phyloP scores from a whole-genome alignment of 2,329 filamentous ascomycete genomes.

The Paecilomyces formosus region DNA sequence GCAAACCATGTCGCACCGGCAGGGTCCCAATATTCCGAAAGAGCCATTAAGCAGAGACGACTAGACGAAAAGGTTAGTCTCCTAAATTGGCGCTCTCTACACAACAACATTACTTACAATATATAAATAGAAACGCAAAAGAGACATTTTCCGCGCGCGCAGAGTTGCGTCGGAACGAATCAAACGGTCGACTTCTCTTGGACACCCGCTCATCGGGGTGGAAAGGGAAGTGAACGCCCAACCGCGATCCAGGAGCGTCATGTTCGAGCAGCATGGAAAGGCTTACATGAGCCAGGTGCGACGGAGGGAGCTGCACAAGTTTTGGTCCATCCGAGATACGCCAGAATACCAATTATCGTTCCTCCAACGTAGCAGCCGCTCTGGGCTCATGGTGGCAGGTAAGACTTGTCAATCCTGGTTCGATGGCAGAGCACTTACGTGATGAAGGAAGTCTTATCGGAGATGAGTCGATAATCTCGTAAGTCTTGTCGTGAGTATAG shows the following conservation, averaged over 20 bases:
- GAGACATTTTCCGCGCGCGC: conserved; percentile 14
- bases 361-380: conserved; percentile 17
- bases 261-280: conserved; percentile 19
- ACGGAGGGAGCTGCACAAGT: conserved; percentile 21
- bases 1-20: conserved; percentile 43
- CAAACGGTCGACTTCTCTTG: conserved; percentile 19
- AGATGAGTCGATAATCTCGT: conserved; percentile 25
- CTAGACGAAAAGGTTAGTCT: conserved; percentile 32
- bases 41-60: conserved; percentile 52
- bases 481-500: conserved; percentile 4
- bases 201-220: conserved; percentile 20
- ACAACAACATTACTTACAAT: background rate
- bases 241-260: conserved; percentile 9
- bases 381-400: conserved; percentile 31
- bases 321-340: conserved; percentile 14
- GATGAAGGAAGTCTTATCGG: conserved; percentile 19
- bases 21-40: conserved; percentile 48
- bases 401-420: conserved; percentile 5
- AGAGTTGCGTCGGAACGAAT: conserved; percentile 27
- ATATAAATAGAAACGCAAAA: conserved; percentile 19
- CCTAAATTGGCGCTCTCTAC: background rate
- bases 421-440: conserved; percentile 9
- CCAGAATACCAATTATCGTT: conserved; percentile 16
- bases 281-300: conserved; percentile 25
- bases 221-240: conserved; percentile 22